Evolutionary conservation across 202 grass and related monocot species (phyloP), one percentile per base, ranked within the genome.

Genomic region (Schoenoplectus tabernaemontani): DNA sequence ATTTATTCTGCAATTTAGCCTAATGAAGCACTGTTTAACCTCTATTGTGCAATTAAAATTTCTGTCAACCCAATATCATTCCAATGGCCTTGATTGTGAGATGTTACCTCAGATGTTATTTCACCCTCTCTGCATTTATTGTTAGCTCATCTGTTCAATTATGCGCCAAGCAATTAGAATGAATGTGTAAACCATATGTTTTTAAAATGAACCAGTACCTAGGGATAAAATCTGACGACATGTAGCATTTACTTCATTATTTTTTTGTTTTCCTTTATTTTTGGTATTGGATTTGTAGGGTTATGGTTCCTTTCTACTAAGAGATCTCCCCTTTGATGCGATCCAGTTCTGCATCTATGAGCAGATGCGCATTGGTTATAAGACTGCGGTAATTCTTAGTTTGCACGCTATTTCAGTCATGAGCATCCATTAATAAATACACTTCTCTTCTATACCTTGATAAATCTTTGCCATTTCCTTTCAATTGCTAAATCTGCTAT

Each of bases 361-460:
- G 86, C 94, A 97, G 77, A 84, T 97, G 83, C 87, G 94, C 82
- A 90, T 97, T 84, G 94, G 94, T 77, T 97, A 97, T 81, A 97
- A 92, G 83, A 32, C 85, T 80, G 26, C 89, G 81, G 95, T 92
- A 92, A 65, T 16, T 76, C 51, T 10, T 28, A 56, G 11, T 75
- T 54, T 7, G 34, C 7, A 9, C 44, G 7, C n/a, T 33, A 48
- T 3, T 19, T 32, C 15, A 54, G n/a, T 20, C 46, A 54, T 75
- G 70, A 46, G 54, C 30, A 7, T 75, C 44, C 28, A 54, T 34
- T 43, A n/a, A n/a, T n/a, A n/a, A 16, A 19, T 75, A 19, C 53
- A 9, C 28, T 3, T 75, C 32, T 51, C 46, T 9, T 30, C n/a
- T 32, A 33, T 51, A 50, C 44, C 23, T 33, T 73, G 26, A 73